Evolutionary conservation across 805 yeast genomes (phyloP).

Genomic region (Vanderwaltozyma verrucispora): DNA sequence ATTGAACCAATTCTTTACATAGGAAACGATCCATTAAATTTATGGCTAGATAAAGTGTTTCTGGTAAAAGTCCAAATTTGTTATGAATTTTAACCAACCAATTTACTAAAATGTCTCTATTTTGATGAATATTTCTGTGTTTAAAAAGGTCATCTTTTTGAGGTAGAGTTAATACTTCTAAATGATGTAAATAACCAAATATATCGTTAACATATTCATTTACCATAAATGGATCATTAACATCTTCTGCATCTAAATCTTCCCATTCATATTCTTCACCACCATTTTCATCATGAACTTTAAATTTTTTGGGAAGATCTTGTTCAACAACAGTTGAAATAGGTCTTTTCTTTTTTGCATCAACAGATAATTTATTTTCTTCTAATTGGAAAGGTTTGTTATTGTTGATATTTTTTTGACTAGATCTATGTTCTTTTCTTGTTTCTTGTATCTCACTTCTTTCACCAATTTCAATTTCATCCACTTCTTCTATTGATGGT

Average conservation of each 20-base stretch:
- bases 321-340: conserved; percentile 27
- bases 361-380: too few relatives aligned
- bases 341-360: conserved; percentile 20
- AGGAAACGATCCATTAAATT: conserved; percentile 84
- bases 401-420: conserved; percentile 1
- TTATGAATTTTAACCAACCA: conserved; percentile 89
- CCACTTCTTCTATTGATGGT: conserved; percentile 14
- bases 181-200: conserved; percentile 63
- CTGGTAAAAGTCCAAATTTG: conserved; percentile 76
- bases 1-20: conserved; percentile 64
- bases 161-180: conserved; percentile 66
- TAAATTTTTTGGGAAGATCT: conserved; percentile 25
- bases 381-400: too few relatives aligned
- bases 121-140: conserved; percentile 35
- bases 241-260: conserved; percentile 70
- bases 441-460: neutral
- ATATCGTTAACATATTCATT: conserved; percentile 86
- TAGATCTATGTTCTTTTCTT: conserved; percentile 2
- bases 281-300: conserved; percentile 21
- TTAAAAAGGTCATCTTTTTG: conserved; percentile 30
- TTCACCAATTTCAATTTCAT: conserved; percentile 1
- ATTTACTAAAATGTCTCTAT: conserved; percentile 76
- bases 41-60: conserved; percentile 73
- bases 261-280: conserved; percentile 44
- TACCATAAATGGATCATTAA: conserved; percentile 81